A percentile compares a stretch with the other conserved stretches of the same genome.
Evolutionary conservation across 805 yeast species (phyloP).

Genomic region (Metschnikowia santaceciliae): DNA sequence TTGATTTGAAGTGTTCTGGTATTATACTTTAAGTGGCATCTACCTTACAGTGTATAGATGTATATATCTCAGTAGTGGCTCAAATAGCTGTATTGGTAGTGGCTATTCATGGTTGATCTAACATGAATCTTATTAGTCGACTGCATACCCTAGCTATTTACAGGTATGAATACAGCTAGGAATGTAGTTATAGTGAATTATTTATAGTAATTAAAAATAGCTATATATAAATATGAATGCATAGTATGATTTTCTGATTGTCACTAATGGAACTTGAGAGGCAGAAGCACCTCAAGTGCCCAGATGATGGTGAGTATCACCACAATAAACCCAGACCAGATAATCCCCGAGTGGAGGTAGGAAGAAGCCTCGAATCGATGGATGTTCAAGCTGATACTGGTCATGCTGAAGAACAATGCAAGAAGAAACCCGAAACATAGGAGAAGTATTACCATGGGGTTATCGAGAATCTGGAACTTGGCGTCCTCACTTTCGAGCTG

Average conservation of each 20-base stretch:
- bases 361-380: slow-evolving; percentile 30
- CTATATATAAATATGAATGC: no score
- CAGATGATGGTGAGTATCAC: slow-evolving; percentile 22
- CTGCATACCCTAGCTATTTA: no score
- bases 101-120: no score
- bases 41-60: no score
- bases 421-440: slow-evolving; percentile 31
- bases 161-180: no score
- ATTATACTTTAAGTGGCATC: no score
- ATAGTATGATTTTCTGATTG: neutral
- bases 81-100: no score
- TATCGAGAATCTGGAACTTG: slow-evolving; percentile 26
- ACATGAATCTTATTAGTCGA: no score
- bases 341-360: slow-evolving; percentile 19
- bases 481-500: slow-evolving; percentile 21
- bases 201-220: no score
- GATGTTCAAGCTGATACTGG: slow-evolving; percentile 32
- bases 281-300: slow-evolving; percentile 10
- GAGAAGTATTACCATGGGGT: slow-evolving; percentile 29
- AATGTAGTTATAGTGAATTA: no score
- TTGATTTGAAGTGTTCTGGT: no score
- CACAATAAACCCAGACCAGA: slow-evolving; percentile 25
- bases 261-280: neutral
- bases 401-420: slow-evolving; percentile 31
- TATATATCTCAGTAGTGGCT: no score